Evolutionary conservation across 2,329 filamentous ascomycete species (phyloP).

Genomic region (Ophiostoma australiae): DNA sequence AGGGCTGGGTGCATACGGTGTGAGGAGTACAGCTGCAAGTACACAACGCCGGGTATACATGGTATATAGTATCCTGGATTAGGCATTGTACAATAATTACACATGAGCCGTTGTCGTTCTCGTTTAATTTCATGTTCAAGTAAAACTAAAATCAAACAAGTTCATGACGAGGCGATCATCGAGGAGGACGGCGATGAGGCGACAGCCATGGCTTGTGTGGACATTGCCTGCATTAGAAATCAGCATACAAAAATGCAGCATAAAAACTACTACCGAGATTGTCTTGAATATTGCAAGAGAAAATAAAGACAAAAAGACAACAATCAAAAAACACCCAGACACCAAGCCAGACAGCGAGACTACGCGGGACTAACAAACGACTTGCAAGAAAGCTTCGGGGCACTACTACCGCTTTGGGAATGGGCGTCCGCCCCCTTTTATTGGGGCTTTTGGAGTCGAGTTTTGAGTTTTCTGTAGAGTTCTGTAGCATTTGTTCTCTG

Average conservation of each 20-base stretch:
- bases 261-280: background rate
- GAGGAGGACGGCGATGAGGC: background rate
- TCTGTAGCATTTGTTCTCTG: background rate
- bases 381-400: constrained; percentile 9
- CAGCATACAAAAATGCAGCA: background rate
- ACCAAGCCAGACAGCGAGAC: background rate
- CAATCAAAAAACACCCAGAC: background rate
- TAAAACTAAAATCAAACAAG: background rate
- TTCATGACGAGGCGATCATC: background rate
- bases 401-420: constrained; percentile 14
- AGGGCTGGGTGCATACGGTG: background rate
- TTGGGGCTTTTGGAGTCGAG: background rate
- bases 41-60: background rate
- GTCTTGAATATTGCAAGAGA: no score
- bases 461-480: background rate
- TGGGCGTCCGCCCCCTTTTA: constrained; percentile 9
- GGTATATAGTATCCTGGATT: no score
- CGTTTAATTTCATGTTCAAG: background rate
- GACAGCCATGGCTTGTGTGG: no score
- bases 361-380: background rate
- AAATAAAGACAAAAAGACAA: background rate
- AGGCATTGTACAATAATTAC: background rate
- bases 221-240: background rate
- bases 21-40: background rate
- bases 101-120: background rate